Conservation (phyloP, 2,329 filamentous ascomycete species). For the Penicillium thymicola region DNA sequence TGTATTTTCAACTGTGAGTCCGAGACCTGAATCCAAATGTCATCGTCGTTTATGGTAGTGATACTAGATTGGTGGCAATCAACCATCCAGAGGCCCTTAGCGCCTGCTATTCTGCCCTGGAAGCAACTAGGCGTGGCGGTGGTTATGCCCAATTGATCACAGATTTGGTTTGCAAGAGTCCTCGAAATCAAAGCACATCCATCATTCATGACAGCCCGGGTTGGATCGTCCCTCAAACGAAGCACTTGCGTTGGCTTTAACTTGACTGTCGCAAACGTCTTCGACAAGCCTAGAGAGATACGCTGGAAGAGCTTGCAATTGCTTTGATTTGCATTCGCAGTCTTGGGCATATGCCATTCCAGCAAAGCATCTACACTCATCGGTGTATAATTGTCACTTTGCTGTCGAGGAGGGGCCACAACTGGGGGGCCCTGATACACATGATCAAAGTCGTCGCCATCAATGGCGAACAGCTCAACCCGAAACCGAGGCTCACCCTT, state of each 20-base stretch:
- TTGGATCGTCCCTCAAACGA: conserved; percentile 28
- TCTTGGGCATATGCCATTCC: conserved; percentile 45
- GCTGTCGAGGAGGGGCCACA: conserved; percentile 24
- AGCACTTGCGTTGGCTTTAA: conserved; percentile 40
- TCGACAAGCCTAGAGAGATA: conserved; percentile 43
- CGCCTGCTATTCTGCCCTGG: conserved; percentile 58
- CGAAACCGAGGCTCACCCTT: conserved; percentile 27
- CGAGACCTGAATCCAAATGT: conserved; percentile 55
- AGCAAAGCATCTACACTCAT: conserved; percentile 42
- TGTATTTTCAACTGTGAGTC: conserved; percentile 58
- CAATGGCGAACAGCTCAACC: conserved; percentile 45
- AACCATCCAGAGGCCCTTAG: conserved; percentile 62
- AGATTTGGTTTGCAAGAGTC: conserved; percentile 48
- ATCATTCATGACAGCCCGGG: conserved; percentile 45
- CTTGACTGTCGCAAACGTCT: conserved; percentile 40
- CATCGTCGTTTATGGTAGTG: conserved; percentile 16
- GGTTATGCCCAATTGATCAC: conserved; percentile 41
- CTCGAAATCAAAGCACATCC: conserved; percentile 56
- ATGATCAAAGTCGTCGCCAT: conserved; percentile 40
- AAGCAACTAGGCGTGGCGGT: conserved; percentile 49
- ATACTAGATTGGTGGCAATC: conserved; percentile 38
- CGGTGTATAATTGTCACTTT: conserved; percentile 29
- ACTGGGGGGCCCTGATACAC: conserved; percentile 3
- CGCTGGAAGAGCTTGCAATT: conserved; percentile 48
- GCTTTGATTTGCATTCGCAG: conserved; percentile 36